Evolutionary conservation across 2,329 filamentous ascomycete species (phyloP), one percentile per base, ranked within the genome.

Genomic region (Corynespora cassiicola): DNA sequence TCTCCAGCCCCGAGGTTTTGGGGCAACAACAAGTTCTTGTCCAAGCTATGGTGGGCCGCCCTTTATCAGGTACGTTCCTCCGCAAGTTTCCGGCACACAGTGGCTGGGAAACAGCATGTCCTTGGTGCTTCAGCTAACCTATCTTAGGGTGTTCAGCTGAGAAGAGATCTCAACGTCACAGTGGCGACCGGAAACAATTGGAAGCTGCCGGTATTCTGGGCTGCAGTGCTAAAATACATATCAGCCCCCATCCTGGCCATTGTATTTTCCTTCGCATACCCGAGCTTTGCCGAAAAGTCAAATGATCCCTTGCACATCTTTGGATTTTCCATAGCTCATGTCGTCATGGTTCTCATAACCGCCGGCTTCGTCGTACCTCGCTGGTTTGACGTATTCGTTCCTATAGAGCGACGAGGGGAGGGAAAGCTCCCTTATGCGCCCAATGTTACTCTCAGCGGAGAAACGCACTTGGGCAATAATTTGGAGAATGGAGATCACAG

Each of bases 91-190:
- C n/a, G n/a, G n/a, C n/a, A n/a, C n/a, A n/a, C n/a, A n/a, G n/a
- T n/a, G n/a, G n/a, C n/a, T n/a, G n/a, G n/a, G n/a, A n/a, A n/a
- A n/a, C n/a, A n/a, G n/a, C n/a, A n/a, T n/a, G n/a, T n/a, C n/a
- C n/a, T n/a, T n/a, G n/a, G n/a, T n/a, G n/a, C n/a, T n/a, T n/a
- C n/a, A n/a, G n/a, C n/a, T n/a, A n/a, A n/a, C n/a, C n/a, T n/a
- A n/a, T n/a, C n/a, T n/a, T 33, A 79, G 75, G 77, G 76, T 31
- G 74, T 79, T 45, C 78, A 80, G 63, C 69, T 80, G 11, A 67
- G 72, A n/a, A 70, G 68, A n/a, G 77, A 80, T 45, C 68, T 79
- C 25, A 80, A 80, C 38, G 54, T 68, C 4, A 69, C 76, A 25
- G 70, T 80, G 18, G 75, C 71, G 6, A 63, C 58, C 1, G 75